These are phyloP conservation scores for Botryotinia convoluta DNA, from an alignment of 2,329 filamentous ascomycete genomes.

Conservation along the genomic window DNA sequence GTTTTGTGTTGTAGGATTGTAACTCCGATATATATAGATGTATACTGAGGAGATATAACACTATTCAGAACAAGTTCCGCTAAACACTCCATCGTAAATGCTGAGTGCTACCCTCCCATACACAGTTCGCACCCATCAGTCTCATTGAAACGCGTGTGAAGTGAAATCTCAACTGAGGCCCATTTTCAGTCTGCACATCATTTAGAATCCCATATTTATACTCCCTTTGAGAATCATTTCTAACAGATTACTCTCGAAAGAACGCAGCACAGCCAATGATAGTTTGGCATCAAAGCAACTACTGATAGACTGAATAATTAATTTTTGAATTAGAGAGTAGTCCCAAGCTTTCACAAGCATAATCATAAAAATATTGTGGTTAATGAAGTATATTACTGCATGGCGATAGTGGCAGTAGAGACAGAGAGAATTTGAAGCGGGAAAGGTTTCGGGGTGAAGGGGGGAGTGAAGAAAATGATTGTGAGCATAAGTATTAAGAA, in stretches of 20 bases:
- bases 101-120: background rate
- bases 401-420: background rate
- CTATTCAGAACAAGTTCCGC: fast-evolving
- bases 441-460: background rate
- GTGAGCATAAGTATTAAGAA: background rate
- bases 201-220: background rate
- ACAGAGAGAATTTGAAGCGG: background rate
- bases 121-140: background rate
- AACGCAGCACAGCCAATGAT: fast-evolving
- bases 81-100: fast-evolving
- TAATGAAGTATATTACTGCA: background rate
- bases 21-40: background rate
- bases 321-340: fast-evolving
- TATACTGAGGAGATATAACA: background rate
- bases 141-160: background rate
- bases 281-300: fast-evolving
- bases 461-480: background rate
- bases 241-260: background rate
- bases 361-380: background rate
- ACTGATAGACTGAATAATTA: background rate
- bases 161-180: too few relatives aligned
- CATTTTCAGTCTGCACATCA: background rate
- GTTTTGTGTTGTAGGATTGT: background rate
- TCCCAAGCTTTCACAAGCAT: too few relatives aligned
- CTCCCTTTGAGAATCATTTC: fast-evolving